Evolutionary conservation across 805 yeast genomes (phyloP).

Genomic region (Cyberlindnera samutprakarnensis): DNA sequence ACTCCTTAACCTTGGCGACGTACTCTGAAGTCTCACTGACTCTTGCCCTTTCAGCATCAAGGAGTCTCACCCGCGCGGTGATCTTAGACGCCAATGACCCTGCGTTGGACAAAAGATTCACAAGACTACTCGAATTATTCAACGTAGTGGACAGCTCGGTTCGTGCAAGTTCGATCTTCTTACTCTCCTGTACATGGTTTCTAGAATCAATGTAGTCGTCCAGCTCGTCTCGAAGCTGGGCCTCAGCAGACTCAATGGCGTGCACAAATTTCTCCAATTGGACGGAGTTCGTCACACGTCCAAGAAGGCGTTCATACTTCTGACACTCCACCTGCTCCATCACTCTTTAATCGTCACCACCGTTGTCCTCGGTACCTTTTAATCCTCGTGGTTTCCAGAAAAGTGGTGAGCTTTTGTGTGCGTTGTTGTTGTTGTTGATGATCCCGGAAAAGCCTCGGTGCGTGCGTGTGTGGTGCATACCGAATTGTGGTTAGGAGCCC

Average conservation of each 20-base stretch:
- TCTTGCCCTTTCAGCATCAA: constrained; percentile 63
- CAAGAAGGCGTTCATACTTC: constrained; percentile 17
- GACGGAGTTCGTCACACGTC: constrained; percentile 15
- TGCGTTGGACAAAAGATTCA: constrained; percentile 48
- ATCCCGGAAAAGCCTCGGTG: no score
- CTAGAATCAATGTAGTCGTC: constrained; percentile 19
- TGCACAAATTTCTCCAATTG: constrained; percentile 20
- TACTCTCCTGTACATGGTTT: constrained; percentile 21
- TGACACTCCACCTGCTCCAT: constrained; percentile 6
- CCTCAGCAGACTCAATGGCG: constrained; percentile 19
- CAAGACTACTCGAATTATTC: constrained; percentile 47
- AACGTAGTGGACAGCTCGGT: constrained; percentile 59
- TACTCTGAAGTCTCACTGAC: constrained; percentile 56
- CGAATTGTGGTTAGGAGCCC: no score
- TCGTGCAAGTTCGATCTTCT: constrained; percentile 49
- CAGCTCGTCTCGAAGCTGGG: constrained; percentile 17
- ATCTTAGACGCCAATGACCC: constrained; percentile 58
- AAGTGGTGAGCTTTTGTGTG: no score
- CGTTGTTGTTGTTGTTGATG: no score
- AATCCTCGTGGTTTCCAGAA: no score
- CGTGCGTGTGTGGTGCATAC: no score
- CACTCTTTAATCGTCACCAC: no score
- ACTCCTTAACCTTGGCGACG: constrained; percentile 55
- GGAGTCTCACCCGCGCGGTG: constrained; percentile 58
- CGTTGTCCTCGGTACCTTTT: no score